Evolutionary conservation across 2,329 filamentous ascomycete species (phyloP).

Genomic region (Fusarium duplospermum): DNA sequence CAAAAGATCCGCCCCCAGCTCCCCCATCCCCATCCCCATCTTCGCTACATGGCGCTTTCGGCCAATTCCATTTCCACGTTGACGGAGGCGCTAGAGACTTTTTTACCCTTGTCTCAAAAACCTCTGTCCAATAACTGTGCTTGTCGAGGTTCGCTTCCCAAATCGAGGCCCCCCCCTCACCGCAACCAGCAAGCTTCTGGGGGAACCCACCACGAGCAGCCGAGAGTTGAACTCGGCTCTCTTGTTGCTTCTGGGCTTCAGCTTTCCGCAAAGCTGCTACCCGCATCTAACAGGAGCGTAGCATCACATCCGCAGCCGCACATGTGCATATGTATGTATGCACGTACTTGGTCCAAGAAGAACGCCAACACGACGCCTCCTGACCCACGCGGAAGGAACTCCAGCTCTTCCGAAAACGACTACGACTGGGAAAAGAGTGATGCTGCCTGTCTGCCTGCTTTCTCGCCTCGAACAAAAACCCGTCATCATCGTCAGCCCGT

Average conservation of each 20-base stretch:
- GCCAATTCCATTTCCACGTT: constrained; percentile 20
- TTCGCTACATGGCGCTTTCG: neutral
- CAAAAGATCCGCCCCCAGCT: constrained; percentile 7
- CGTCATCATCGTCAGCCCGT: constrained; percentile 15
- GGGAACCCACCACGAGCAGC: neutral
- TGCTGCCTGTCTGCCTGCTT: neutral
- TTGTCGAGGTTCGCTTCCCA: constrained; percentile 12
- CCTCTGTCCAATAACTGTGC: neutral
- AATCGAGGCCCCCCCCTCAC: constrained; percentile 4
- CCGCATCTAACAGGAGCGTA: neutral
- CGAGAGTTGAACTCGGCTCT: neutral
- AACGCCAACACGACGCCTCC: neutral
- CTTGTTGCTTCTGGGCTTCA: neutral
- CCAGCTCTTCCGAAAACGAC: constrained; percentile 17
- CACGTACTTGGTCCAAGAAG: neutral
- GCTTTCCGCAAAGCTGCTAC: too few relatives aligned
- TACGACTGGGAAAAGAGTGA: neutral
- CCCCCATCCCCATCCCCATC: neutral
- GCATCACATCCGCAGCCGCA: constrained; percentile 22
- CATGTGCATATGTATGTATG: constrained; percentile 8
- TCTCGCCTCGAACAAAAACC: neutral
- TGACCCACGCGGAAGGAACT: constrained; percentile 2
- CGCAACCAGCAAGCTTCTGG: neutral
- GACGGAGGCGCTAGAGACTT: constrained; percentile 15
- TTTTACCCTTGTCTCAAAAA: neutral